Evolutionary conservation across 345 rosid genomes (phyloP).

Genomic region (Gossypium rotundifolium): DNA sequence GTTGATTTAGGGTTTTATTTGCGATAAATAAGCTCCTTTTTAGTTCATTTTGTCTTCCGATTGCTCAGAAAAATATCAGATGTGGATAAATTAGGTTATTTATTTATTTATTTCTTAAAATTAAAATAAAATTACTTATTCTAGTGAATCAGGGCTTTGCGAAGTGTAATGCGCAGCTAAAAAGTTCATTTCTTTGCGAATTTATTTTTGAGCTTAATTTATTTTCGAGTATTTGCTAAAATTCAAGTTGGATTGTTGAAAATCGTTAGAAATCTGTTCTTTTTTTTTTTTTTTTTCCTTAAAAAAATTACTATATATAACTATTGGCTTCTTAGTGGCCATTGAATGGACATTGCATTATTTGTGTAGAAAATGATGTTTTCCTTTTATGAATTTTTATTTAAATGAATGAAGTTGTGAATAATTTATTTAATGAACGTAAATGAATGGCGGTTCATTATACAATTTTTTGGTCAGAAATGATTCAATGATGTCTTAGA

Average conservation of each 20-base stretch:
- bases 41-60: slow-evolving; percentile 4
- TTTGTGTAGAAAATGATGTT: slow-evolving; percentile 6
- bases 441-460: not conserved
- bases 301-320: not conserved
- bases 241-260: not conserved
- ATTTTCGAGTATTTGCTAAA: not conserved
- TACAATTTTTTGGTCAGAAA: not conserved
- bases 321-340: not conserved
- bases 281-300: not conserved
- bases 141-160: not conserved
- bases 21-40: not conserved
- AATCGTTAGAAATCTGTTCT: not conserved
- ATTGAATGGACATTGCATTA: slow-evolving; percentile 9
- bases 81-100: not conserved
- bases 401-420: slow-evolving; percentile 4
- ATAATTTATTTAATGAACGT: not conserved
- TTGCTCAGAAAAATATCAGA: slow-evolving; percentile 12
- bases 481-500: not conserved
- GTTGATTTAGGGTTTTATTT: slow-evolving; percentile 2
- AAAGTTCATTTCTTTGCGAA: not conserved
- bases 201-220: not conserved
- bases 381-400: not conserved
- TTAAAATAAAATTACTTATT: not conserved
- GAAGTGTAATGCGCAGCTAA: not conserved
- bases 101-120: not conserved